Conservation (phyloP, 2,329 filamentous ascomycete genomes). For the Fusarium algeriense region DNA sequence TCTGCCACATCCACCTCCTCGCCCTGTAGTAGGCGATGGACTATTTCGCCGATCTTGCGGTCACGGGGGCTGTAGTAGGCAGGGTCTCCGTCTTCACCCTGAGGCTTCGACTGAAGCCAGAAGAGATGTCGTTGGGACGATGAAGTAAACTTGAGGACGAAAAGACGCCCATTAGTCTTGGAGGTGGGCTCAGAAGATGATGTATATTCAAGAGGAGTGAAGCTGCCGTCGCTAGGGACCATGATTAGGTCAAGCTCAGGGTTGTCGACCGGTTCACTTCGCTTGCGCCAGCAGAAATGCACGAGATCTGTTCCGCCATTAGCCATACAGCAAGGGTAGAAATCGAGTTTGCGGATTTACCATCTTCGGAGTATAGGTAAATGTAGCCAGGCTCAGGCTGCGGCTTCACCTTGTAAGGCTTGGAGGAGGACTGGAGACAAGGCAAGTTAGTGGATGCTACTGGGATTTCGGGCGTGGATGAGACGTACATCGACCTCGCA, state of each 20-base stretch:
- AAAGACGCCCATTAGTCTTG: slow-evolving; percentile 89
- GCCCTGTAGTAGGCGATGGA: slow-evolving; percentile 86
- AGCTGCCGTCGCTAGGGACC: slow-evolving; percentile 90
- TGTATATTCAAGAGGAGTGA: slow-evolving; percentile 80
- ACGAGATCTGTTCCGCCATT: slow-evolving; percentile 74
- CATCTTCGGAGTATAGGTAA: slow-evolving; percentile 94
- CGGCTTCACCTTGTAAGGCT: slow-evolving; percentile 79
- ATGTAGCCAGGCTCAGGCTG: slow-evolving; percentile 83
- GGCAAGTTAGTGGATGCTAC: slow-evolving; percentile 36
- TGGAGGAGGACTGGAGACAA: slow-evolving; percentile 59
- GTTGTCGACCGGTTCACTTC: slow-evolving; percentile 75
- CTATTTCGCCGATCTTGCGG: slow-evolving; percentile 87
- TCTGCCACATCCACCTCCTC: slow-evolving; percentile 84
- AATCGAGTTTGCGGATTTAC: slow-evolving; percentile 55
- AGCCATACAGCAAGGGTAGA: not conserved
- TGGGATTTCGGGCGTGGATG: slow-evolving; percentile 3
- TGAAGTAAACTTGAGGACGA: slow-evolving; percentile 91
- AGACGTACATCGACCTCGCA: slow-evolving; percentile 83
- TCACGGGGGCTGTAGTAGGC: slow-evolving; percentile 88
- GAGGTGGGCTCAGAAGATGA: slow-evolving; percentile 67
- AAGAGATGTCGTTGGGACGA: slow-evolving; percentile 93
- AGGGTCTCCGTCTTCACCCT: slow-evolving; percentile 75
- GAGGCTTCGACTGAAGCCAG: slow-evolving; percentile 94
- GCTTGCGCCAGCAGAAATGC: slow-evolving; percentile 97
- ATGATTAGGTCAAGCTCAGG: slow-evolving; percentile 92